Base-by-base conservation (phyloP, 129 eudicot genomes). In the Tagetes patula region DNA sequence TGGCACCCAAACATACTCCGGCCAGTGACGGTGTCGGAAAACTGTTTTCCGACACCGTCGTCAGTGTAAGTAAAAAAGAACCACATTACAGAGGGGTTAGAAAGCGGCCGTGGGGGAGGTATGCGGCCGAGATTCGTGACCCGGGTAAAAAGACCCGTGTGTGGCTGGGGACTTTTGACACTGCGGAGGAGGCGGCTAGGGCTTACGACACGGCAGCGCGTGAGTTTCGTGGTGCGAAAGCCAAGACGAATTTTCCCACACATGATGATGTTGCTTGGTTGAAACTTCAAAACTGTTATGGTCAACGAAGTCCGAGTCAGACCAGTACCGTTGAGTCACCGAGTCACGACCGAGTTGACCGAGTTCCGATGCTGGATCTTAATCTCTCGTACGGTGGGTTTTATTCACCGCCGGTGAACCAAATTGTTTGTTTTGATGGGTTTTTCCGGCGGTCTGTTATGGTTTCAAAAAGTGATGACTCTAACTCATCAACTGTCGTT, bases 61-160 rank as follows among this genome's bases (percentile, higher is more conserved):
- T 27, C 47, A 70, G 73, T 0, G 72, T 52, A 11, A 27, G 32
- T 27, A 34, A 47, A 0, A 82, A 42, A 6, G 92, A 82, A 48
- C 77, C 81, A 60, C 93, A 80, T 74, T 90, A 69, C 46, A 46
- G 96, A 38, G 96, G 96, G 3, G 96, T 90, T 1, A 41, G 96
- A 73, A 90, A 85, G 81, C 36, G 96, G 77, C 96, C 96, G 8
- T 87, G 93, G 96, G 93, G 96, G 5, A 59, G 93, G 40, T 90
- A 82, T 70, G 86, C 86, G 0, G 86, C 86, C 1, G 86, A 82
- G 63, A 82, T 82, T 67, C 68, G 86, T 11, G 86, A 82, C 33
- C 86, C 86, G 1, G 77, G 73, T 3, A 82, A 82, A 38, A 82
- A 82, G 27, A 77, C 70, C 33, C 82, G 86, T 0, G 86, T 82